A percentile compares a stretch with the other conserved stretches of the same genome.
These are phyloP conservation scores for Emmonsiellopsis sp. DNA, from an alignment of 2,329 filamentous ascomycete species.

Conservation along the genomic window DNA sequence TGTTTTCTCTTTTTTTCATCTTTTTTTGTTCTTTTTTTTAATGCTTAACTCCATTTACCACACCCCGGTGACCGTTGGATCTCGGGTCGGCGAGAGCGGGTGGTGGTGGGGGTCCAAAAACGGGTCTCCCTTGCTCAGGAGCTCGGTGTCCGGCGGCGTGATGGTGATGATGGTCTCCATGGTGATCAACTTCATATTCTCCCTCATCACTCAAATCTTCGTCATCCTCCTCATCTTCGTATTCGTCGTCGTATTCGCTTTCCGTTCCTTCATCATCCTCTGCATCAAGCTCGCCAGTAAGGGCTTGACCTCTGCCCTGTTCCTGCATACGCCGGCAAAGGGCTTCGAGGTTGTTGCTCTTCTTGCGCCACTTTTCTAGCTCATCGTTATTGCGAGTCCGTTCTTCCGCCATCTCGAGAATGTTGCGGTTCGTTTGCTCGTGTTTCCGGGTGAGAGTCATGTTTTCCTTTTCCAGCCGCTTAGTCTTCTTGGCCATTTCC, in stretches of 20 bases:
- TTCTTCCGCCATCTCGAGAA: slow-evolving; percentile 95
- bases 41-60: slow-evolving; percentile 35
- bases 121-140: slow-evolving; percentile 29
- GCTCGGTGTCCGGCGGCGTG: slow-evolving; percentile 31
- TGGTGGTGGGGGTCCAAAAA: slow-evolving; percentile 42
- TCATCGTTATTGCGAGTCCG: slow-evolving; percentile 66
- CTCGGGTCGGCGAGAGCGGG: slow-evolving; percentile 39
- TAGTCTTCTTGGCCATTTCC: slow-evolving; percentile 99
- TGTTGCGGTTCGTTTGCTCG: slow-evolving; percentile 86
- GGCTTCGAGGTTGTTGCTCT: slow-evolving; percentile 83
- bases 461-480: slow-evolving; percentile 93
- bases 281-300: slow-evolving; percentile 50
- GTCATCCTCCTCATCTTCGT: slow-evolving; percentile 52
- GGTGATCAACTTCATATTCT: slow-evolving; percentile 55
- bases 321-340: slow-evolving; percentile 96
- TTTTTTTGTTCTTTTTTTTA: slow-evolving; percentile 6
- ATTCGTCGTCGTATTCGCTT: slow-evolving; percentile 45
- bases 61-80: slow-evolving; percentile 34
- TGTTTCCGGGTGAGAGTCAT: slow-evolving; percentile 84
- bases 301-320: slow-evolving; percentile 70
- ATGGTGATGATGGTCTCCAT: slow-evolving; percentile 52
- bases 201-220: slow-evolving; percentile 52
- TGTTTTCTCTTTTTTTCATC: neutral
- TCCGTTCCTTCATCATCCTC: slow-evolving; percentile 38
- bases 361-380: slow-evolving; percentile 69